Percentiles rank a stretch among this genome's conserved stretches.
These are phyloP conservation scores for Vararia minispora DNA, from an alignment of 768 basidiomycete genomes.

Conservation along the genomic window DNA sequence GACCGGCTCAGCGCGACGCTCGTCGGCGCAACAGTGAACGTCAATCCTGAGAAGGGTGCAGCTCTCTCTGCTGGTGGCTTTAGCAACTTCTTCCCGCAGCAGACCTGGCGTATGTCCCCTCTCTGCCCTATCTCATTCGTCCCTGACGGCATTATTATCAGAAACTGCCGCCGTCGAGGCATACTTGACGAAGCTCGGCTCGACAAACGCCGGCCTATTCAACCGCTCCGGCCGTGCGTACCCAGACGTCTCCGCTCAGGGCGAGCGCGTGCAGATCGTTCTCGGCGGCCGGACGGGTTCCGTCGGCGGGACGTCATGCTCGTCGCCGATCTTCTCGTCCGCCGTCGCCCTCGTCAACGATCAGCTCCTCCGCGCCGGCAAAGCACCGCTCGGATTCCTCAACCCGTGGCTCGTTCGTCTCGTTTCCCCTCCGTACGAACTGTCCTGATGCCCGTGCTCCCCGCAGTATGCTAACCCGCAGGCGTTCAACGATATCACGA, in stretches of 20 bases:
- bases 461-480: no score
- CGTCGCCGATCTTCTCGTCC: constrained; percentile 11
- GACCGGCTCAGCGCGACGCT: constrained; percentile 7
- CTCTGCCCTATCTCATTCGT: no score
- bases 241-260: constrained; percentile 13
- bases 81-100: constrained; percentile 14
- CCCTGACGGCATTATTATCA: no score
- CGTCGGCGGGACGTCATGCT: constrained; percentile 2
- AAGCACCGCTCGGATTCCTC: constrained; percentile 1
- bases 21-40: constrained; percentile 9
- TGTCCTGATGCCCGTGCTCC: no score
- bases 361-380: constrained; percentile 11
- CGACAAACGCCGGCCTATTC: constrained; percentile 4
- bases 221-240: constrained; percentile 2
- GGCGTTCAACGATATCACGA: not conserved
- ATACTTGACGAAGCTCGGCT: constrained; percentile 5
- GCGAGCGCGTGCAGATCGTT: constrained; percentile 6
- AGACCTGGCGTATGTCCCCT: no score
- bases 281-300: not conserved
- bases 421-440: no score
- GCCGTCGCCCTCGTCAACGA: constrained; percentile 15
- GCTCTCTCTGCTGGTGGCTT: constrained; percentile 13
- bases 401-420: not conserved
- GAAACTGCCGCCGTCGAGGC: constrained; percentile 2
- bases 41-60: constrained; percentile 11